Evolutionary conservation across 2,329 filamentous ascomycete genomes (phyloP).

Genomic region (Nannizzia gypsea): DNA sequence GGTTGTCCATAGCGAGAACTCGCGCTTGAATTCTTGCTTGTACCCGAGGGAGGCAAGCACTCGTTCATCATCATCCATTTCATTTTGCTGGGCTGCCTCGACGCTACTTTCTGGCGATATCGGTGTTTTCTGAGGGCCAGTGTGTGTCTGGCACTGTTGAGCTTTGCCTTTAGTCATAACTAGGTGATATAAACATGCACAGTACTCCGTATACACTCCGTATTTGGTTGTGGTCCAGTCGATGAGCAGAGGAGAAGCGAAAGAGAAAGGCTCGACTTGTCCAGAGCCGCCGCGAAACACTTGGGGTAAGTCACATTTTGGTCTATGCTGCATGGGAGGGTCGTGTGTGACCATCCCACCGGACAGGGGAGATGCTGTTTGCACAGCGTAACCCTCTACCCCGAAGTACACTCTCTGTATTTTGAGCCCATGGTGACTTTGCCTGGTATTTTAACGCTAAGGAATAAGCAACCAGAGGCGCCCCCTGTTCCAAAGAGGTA

Average conservation of each 20-base stretch:
- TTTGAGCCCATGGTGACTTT: neutral
- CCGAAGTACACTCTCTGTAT: neutral
- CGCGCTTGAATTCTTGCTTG: constrained; percentile 54
- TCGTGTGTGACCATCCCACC: neutral
- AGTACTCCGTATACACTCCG: too few relatives aligned
- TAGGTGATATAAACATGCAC: too few relatives aligned
- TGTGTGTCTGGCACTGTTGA: neutral
- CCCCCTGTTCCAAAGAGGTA: neutral
- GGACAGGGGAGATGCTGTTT: neutral
- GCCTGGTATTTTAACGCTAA: neutral
- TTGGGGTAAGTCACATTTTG: neutral
- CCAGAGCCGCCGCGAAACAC: neutral
- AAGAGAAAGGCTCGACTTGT: neutral
- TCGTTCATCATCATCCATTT: constrained; percentile 31
- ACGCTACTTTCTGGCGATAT: neutral
- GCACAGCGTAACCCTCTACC: neutral
- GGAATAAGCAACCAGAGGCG: neutral
- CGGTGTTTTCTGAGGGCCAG: neutral
- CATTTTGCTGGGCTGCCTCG: constrained; percentile 6
- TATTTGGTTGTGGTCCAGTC: neutral
- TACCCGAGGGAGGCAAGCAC: constrained; percentile 38
- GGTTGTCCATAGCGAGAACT: constrained; percentile 62
- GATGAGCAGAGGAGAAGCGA: neutral
- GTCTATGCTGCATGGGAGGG: neutral
- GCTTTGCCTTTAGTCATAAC: neutral